Evolutionary conservation across 2,329 filamentous ascomycete species (phyloP).

Genomic region (Triangularia verruculosa): DNA sequence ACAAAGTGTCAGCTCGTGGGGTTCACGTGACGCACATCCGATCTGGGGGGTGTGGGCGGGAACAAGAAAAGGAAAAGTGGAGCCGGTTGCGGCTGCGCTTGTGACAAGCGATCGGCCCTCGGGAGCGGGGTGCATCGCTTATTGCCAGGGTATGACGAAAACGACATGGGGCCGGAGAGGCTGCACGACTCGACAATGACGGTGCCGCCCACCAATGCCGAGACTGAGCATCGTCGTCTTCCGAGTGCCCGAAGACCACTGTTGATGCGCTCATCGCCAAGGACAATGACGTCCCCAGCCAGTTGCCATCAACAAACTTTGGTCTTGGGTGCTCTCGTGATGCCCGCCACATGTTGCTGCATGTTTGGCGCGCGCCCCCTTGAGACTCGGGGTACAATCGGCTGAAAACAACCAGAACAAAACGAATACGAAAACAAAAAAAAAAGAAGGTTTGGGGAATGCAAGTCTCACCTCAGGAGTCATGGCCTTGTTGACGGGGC

Average conservation of each 20-base stretch:
- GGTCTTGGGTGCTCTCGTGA: slow-evolving; percentile 21
- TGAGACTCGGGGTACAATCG: background rate
- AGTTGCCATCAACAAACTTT: slow-evolving; percentile 14
- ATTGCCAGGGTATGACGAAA: slow-evolving; percentile 27
- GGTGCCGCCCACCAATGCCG: slow-evolving; percentile 15
- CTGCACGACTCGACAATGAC: slow-evolving; percentile 20
- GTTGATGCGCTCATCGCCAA: slow-evolving; percentile 13
- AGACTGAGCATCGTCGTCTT: slow-evolving; percentile 11
- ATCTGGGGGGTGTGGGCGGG: background rate
- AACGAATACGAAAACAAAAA: slow-evolving; percentile 5
- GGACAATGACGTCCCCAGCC: slow-evolving; percentile 23
- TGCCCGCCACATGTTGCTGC: background rate
- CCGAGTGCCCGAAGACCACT: slow-evolving; percentile 8
- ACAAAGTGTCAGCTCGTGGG: slow-evolving; percentile 17
- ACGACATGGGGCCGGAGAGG: slow-evolving; percentile 19
- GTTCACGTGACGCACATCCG: slow-evolving; percentile 23
- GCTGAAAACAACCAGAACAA: slow-evolving; percentile 3
- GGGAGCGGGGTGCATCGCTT: slow-evolving; percentile 22
- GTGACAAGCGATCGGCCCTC: slow-evolving; percentile 16
- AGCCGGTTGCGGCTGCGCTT: slow-evolving; percentile 1
- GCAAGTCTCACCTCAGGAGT: slow-evolving; percentile 71
- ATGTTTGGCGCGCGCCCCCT: background rate
- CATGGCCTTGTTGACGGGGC: slow-evolving; percentile 99
- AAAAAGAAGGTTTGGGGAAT: slow-evolving; percentile 13
- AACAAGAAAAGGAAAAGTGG: slow-evolving; percentile 1